These are phyloP conservation scores for Neurospora tetrasperma DNA, from an alignment of 495 filamentous ascomycete genomes.

Conservation along the genomic window DNA sequence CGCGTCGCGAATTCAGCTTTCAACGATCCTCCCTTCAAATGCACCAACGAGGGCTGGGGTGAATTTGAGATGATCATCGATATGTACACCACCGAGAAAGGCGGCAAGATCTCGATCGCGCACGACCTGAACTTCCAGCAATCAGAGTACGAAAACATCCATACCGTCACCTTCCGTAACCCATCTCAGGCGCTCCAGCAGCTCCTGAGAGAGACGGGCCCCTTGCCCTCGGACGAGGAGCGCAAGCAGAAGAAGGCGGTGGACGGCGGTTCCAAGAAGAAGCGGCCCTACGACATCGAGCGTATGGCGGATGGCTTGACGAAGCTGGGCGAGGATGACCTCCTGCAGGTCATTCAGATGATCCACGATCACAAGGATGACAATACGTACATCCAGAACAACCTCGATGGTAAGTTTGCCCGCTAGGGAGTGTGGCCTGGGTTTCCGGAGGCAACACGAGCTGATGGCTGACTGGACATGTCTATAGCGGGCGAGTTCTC, in stretches of 20 bases:
- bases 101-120: slow-evolving; percentile 64
- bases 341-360: slow-evolving; percentile 92
- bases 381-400: slow-evolving; percentile 93
- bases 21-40: slow-evolving; percentile 76
- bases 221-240: slow-evolving; percentile 64
- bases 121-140: slow-evolving; percentile 92
- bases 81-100: slow-evolving; percentile 70
- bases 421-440: not conserved
- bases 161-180: slow-evolving; percentile 79
- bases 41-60: slow-evolving; percentile 93
- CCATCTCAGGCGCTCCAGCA: slow-evolving; percentile 72
- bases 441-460: not conserved
- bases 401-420: slow-evolving; percentile 67
- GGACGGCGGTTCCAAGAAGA: slow-evolving; percentile 65
- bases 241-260: slow-evolving; percentile 47
- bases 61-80: slow-evolving; percentile 95
- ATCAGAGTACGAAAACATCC: slow-evolving; percentile 72
- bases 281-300: slow-evolving; percentile 86
- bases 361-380: slow-evolving; percentile 91
- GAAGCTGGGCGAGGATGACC: slow-evolving; percentile 46
- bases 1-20: slow-evolving; percentile 43
- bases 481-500: slow-evolving; percentile 87
- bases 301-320: slow-evolving; percentile 70
- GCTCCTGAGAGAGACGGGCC: slow-evolving; percentile 67
- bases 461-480: slow-evolving; percentile 3